Conservation (phyloP, 495 filamentous ascomycete genomes). For the Podospora bellae-mahoneyi region DNA sequence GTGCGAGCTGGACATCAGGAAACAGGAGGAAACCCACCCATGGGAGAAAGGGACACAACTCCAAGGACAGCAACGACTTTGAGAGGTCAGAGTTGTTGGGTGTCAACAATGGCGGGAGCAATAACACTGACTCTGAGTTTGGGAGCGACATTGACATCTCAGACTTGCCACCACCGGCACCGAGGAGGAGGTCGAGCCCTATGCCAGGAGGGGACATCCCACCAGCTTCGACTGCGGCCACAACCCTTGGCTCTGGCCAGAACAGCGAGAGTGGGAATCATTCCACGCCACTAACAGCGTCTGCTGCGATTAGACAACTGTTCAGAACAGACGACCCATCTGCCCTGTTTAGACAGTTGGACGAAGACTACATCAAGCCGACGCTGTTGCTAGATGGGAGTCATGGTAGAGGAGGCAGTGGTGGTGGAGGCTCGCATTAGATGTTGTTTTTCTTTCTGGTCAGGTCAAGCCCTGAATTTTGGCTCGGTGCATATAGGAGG, state of each 20-base stretch:
- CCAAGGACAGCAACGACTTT: slow-evolving; percentile 43
- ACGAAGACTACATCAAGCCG: slow-evolving; percentile 96
- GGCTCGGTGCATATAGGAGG: neutral
- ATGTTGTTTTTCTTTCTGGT: slow-evolving; percentile 1
- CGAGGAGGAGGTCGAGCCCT: slow-evolving; percentile 53
- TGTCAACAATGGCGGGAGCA: slow-evolving; percentile 53
- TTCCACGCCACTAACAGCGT: slow-evolving; percentile 58
- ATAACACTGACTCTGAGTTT: slow-evolving; percentile 59
- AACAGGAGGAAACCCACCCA: slow-evolving; percentile 40
- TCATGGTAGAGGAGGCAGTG: slow-evolving; percentile 27
- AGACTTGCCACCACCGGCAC: slow-evolving; percentile 53
- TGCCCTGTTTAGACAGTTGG: slow-evolving; percentile 86
- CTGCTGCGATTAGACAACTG: slow-evolving; percentile 63
- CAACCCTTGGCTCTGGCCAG: slow-evolving; percentile 9
- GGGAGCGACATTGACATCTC: slow-evolving; percentile 65
- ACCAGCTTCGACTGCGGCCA: slow-evolving; percentile 23
- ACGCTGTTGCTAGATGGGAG: slow-evolving; percentile 74
- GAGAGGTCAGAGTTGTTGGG: slow-evolving; percentile 66
- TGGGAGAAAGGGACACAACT: slow-evolving; percentile 44
- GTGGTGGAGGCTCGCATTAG: slow-evolving; percentile 16
- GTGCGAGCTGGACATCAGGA: neutral
- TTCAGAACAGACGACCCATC: slow-evolving; percentile 79
- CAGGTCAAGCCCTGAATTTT: neutral
- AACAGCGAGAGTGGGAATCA: slow-evolving; percentile 34
- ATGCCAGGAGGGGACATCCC: slow-evolving; percentile 33